phyloP scores from a whole-genome alignment of 179 eudicot genomes.

The Kewa caespitosa region DNA sequence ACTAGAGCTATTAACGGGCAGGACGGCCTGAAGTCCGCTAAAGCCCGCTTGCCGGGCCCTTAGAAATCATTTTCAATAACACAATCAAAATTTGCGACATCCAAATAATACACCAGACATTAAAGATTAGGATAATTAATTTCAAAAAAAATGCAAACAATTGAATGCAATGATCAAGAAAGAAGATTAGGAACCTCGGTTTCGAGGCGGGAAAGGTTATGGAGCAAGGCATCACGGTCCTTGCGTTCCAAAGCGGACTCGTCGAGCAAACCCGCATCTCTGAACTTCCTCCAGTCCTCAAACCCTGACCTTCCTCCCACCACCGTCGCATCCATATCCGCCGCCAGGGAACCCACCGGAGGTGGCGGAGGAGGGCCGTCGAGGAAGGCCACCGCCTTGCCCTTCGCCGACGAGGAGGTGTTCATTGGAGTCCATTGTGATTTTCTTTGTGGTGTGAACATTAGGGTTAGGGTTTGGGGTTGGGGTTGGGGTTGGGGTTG shows the following conservation, averaged over 20 bases:
- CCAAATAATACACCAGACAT: background rate
- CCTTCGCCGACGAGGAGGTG: conserved; percentile 36
- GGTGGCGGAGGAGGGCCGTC: conserved; percentile 68
- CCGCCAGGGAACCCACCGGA: conserved; percentile 46
- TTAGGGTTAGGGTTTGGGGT: conserved; percentile 3
- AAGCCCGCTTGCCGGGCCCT: too few relatives aligned
- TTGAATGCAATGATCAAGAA: too few relatives aligned
- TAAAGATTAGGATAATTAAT: background rate
- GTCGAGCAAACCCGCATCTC: conserved; percentile 75
- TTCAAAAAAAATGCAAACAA: background rate
- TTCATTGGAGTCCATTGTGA: conserved; percentile 41
- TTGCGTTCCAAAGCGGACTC: conserved; percentile 55
- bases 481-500: background rate
- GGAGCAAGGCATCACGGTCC: conserved; percentile 49
- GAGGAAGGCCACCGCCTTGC: conserved; percentile 48
- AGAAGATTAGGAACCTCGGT: too few relatives aligned
- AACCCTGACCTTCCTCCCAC: conserved; percentile 11
- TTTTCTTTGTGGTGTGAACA: conserved; percentile 74
- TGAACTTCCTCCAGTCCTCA: conserved; percentile 83
- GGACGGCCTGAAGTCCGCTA: too few relatives aligned
- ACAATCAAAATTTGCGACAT: background rate
- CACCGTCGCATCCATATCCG: conserved; percentile 10
- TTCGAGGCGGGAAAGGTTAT: conserved; percentile 45
- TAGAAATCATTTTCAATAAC: background rate
- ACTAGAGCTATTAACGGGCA: too few relatives aligned